A percentile compares a stretch with the other conserved stretches of the same genome.
These are phyloP conservation scores for Gliomastix tumulicola DNA, from an alignment of 2,329 filamentous ascomycete species.

Conservation along the genomic window DNA sequence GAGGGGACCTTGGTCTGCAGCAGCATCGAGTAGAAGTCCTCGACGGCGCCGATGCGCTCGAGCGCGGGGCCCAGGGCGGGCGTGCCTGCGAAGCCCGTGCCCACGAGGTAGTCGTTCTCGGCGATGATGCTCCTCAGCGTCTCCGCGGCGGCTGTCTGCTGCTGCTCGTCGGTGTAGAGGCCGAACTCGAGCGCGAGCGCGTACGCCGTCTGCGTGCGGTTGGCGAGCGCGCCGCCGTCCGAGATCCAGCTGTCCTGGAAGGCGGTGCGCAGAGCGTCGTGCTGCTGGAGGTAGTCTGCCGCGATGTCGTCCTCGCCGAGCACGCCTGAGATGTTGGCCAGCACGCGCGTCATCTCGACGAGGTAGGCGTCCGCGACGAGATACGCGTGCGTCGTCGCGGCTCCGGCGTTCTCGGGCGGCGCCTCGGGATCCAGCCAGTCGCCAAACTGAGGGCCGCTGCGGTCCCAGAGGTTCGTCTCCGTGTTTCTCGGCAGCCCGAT, in stretches of 20 bases:
- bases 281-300: slow-evolving; percentile 11
- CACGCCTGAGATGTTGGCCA: slow-evolving; percentile 22
- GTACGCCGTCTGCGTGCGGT: slow-evolving; percentile 32
- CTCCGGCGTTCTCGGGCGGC: slow-evolving; percentile 28
- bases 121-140: slow-evolving; percentile 21
- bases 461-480: slow-evolving; percentile 30
- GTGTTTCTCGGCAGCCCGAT: slow-evolving; percentile 22
- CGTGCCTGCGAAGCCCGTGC: slow-evolving; percentile 37
- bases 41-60: slow-evolving; percentile 14
- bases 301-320: slow-evolving; percentile 20
- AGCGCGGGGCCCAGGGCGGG: slow-evolving; percentile 26
- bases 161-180: slow-evolving; percentile 15
- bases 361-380: slow-evolving; percentile 41
- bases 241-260: slow-evolving; percentile 24
- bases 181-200: slow-evolving; percentile 28
- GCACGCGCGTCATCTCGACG: slow-evolving; percentile 29
- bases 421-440: slow-evolving; percentile 43
- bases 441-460: slow-evolving; percentile 25
- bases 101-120: slow-evolving; percentile 24
- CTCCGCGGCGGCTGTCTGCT: slow-evolving; percentile 12
- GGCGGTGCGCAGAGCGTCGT: slow-evolving; percentile 9
- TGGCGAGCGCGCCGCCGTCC: slow-evolving; percentile 16
- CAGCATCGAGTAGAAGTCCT: slow-evolving; percentile 38
- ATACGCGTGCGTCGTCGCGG: slow-evolving; percentile 27
- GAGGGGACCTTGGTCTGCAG: slow-evolving; percentile 34